These are phyloP conservation scores for Pezizomycotina sp. DNA, from an alignment of 2,329 filamentous ascomycete species.

Conservation along the genomic window DNA sequence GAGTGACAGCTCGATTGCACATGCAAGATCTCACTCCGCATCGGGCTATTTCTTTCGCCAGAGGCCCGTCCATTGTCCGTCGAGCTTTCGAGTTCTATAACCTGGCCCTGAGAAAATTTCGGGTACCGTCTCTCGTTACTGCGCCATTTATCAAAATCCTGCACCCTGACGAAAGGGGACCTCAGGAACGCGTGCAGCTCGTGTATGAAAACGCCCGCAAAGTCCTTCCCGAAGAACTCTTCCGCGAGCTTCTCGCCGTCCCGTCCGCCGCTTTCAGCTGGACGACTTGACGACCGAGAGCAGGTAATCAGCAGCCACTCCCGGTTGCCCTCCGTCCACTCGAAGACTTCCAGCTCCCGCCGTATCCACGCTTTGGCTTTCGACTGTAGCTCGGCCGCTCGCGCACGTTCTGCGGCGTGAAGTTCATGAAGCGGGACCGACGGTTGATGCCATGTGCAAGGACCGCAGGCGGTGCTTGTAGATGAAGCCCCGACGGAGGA, in stretches of 20 bases:
- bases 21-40: no score
- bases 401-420: slow-evolving; percentile 51
- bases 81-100: no score
- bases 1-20: no score
- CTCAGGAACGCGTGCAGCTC: slow-evolving; percentile 69
- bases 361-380: slow-evolving; percentile 68
- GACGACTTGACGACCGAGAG: no score
- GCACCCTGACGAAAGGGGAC: slow-evolving; percentile 55
- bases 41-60: no score
- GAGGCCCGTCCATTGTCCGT: no score
- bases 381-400: slow-evolving; percentile 51
- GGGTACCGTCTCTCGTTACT: slow-evolving; percentile 38
- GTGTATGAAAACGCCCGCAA: slow-evolving; percentile 63
- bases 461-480: slow-evolving; percentile 60
- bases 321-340: slow-evolving; percentile 49
- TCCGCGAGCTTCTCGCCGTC: slow-evolving; percentile 63
- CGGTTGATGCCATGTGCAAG: slow-evolving; percentile 69
- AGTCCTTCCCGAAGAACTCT: slow-evolving; percentile 59
- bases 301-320: slow-evolving; percentile 57
- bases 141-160: slow-evolving; percentile 65
- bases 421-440: slow-evolving; percentile 56
- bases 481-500: slow-evolving; percentile 50
- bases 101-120: no score
- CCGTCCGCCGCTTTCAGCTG: slow-evolving; percentile 55
- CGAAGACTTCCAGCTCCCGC: slow-evolving; percentile 69